A percentile compares a stretch with the other conserved stretches of the same genome.
Conservation (phyloP, 441 rosid species). For the Omphalea diandra region DNA sequence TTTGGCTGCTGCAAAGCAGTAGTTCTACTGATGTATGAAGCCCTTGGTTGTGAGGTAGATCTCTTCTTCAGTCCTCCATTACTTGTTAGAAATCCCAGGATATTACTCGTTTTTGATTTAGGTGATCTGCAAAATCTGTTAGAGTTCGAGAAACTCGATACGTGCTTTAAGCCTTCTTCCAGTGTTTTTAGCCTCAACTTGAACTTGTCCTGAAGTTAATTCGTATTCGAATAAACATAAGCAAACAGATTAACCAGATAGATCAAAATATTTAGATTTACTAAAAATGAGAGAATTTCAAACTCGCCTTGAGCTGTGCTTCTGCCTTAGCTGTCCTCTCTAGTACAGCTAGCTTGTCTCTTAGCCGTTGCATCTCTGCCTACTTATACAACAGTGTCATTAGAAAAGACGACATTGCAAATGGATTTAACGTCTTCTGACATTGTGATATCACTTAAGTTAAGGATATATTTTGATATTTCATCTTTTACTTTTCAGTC, state of each 20-base stretch:
- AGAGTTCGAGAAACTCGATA: conserved; percentile 32
- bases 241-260: background rate
- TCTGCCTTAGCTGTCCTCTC: conserved; percentile 94
- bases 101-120: conserved; percentile 50
- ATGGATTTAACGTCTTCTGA: background rate
- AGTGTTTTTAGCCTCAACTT: conserved; percentile 71
- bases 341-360: conserved; percentile 65
- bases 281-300: conserved; percentile 2
- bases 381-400: conserved; percentile 23
- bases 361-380: conserved; percentile 90
- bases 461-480: too few relatives aligned
- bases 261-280: background rate
- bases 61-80: conserved; percentile 62
- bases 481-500: background rate
- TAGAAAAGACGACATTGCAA: background rate
- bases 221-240: conserved; percentile 5
- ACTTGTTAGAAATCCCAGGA: conserved; percentile 69
- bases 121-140: conserved; percentile 34
- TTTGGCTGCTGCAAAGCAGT: conserved; percentile 44
- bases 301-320: conserved; percentile 74
- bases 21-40: conserved; percentile 37
- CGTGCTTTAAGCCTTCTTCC: conserved; percentile 64
- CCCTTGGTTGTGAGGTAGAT: conserved; percentile 65
- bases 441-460: too few relatives aligned
- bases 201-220: conserved; percentile 62